Conservation (phyloP, 345 rosid species). For the Murraya paniculata region DNA sequence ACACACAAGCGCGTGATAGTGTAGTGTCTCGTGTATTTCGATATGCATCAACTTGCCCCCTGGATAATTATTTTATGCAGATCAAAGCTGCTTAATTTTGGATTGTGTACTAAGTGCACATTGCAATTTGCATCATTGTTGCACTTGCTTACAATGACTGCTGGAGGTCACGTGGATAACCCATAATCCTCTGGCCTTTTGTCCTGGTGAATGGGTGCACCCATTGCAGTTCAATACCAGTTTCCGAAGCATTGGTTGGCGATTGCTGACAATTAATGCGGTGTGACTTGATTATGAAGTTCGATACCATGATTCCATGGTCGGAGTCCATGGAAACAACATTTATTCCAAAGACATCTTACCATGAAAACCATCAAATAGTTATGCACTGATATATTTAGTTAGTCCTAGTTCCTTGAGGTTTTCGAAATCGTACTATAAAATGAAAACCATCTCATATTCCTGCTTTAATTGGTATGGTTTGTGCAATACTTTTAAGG, state of each 20-base stretch:
- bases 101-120: slow-evolving; percentile 14
- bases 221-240: slow-evolving; percentile 26
- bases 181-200: slow-evolving; percentile 36
- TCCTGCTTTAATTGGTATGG: slow-evolving; percentile 4
- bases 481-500: slow-evolving; percentile 14
- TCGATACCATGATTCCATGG: slow-evolving; percentile 59
- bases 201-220: slow-evolving; percentile 49
- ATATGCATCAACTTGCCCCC: slow-evolving; percentile 14
- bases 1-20: neutral
- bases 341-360: slow-evolving; percentile 27
- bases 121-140: slow-evolving; percentile 23
- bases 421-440: slow-evolving; percentile 21
- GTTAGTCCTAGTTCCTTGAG: slow-evolving; percentile 25
- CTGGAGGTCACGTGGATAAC: slow-evolving; percentile 46
- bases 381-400: slow-evolving; percentile 36
- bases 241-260: slow-evolving; percentile 31
- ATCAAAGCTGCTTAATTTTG: slow-evolving; percentile 25
- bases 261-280: slow-evolving; percentile 25
- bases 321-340: slow-evolving; percentile 49
- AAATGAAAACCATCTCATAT: slow-evolving; percentile 12
- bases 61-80: slow-evolving; percentile 20
- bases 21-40: neutral
- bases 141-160: slow-evolving; percentile 26
- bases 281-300: slow-evolving; percentile 36
- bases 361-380: slow-evolving; percentile 24